Evolutionary conservation across 139 green algal species (phyloP).

Genomic region (Chlorella ohadii): DNA sequence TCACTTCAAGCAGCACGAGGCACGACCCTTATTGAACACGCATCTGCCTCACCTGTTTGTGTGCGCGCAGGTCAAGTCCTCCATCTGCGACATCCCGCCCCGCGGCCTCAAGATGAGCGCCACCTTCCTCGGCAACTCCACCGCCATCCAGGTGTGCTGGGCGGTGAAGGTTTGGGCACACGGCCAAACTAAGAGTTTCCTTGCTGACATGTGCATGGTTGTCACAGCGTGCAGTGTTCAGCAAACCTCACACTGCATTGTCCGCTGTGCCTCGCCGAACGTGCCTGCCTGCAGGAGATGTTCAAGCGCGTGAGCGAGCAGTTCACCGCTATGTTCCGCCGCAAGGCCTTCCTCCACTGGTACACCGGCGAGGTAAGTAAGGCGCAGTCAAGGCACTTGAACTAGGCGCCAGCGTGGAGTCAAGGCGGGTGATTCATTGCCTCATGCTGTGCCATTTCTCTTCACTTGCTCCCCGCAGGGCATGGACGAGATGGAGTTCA

Average conservation of each 20-base stretch:
- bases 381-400: no score
- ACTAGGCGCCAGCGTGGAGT: no score
- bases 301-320: slow-evolving; percentile 97
- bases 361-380: slow-evolving; percentile 92
- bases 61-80: slow-evolving; percentile 77
- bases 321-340: slow-evolving; percentile 99
- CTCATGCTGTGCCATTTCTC: no score
- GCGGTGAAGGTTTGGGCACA: not conserved
- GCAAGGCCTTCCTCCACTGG: slow-evolving; percentile 99
- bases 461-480: no score
- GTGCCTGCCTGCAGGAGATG: slow-evolving; percentile 78
- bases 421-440: no score
- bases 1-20: no score
- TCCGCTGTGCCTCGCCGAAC: slow-evolving; percentile 59
- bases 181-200: no score
- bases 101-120: slow-evolving; percentile 98
- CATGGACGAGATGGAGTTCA: slow-evolving; percentile 99
- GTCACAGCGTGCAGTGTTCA: no score
- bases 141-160: slow-evolving; percentile 66
- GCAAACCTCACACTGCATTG: not conserved
- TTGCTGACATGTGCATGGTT: no score
- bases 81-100: slow-evolving; percentile 95
- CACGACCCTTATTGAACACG: no score
- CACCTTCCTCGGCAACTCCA: slow-evolving; percentile 98
- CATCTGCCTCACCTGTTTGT: not conserved